phyloP scores from a whole-genome alignment of 1,284 basidiomycete species.

The Apiotrichum siamense region DNA sequence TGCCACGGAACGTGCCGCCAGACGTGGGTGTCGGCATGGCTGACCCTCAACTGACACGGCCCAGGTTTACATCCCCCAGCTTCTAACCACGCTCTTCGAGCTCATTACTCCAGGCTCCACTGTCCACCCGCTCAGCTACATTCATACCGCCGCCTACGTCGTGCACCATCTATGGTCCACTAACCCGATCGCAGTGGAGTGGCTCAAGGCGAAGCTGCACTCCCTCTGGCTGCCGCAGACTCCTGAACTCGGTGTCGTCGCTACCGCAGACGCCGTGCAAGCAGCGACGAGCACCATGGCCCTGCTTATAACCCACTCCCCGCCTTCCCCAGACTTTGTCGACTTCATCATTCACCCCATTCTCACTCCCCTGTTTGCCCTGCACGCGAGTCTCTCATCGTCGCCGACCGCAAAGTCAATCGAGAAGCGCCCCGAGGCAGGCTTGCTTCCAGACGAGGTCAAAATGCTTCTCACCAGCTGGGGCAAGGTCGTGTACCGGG shows the following conservation, averaged over 20 bases:
- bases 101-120: conserved; percentile 22
- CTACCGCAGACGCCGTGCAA: neutral
- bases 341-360: conserved; percentile 63
- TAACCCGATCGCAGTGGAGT: conserved; percentile 34
- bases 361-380: conserved; percentile 59
- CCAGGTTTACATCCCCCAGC: conserved; percentile 28
- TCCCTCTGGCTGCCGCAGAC: conserved; percentile 26
- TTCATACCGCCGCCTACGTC: conserved; percentile 30
- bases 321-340: conserved; percentile 66
- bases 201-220: conserved; percentile 49
- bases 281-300: conserved; percentile 28
- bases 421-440: conserved; percentile 48
- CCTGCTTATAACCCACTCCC: conserved; percentile 54
- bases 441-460: conserved; percentile 49
- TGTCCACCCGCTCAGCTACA: conserved; percentile 21
- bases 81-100: conserved; percentile 21
- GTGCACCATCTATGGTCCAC: conserved; percentile 26
- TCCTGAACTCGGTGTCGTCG: neutral
- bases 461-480: conserved; percentile 61
- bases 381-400: conserved; percentile 55
- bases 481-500: conserved; percentile 58
- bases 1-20: conserved; percentile 22
- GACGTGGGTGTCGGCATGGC: conserved; percentile 11
- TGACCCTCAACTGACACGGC: neutral
- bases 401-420: conserved; percentile 2